A percentile compares a stretch with the other conserved stretches of the same genome.
Evolutionary conservation across 352 stramenopile species (phyloP).

Genomic region (Thalassiosira ordinaria): DNA sequence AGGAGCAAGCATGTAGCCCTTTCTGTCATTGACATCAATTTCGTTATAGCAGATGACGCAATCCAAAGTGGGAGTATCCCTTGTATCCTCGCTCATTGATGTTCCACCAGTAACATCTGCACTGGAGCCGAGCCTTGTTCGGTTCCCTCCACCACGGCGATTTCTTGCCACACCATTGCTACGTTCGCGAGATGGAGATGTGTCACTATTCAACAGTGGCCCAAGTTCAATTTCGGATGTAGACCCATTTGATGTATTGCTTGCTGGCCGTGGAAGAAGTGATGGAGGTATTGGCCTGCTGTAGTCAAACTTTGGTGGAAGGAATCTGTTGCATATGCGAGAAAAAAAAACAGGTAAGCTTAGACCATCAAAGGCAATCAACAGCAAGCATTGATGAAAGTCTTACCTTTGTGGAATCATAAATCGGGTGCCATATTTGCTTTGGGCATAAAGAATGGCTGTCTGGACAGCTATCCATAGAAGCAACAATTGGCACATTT

Average conservation of each 20-base stretch:
- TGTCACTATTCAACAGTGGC: conserved; percentile 51
- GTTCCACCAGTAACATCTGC: conserved; percentile 37
- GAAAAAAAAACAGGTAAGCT: neutral
- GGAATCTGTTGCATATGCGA: conserved; percentile 80
- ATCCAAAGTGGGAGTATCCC: conserved; percentile 66
- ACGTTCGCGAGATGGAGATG: conserved; percentile 35
- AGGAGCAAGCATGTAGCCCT: conserved; percentile 95
- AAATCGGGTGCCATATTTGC: conserved; percentile 92
- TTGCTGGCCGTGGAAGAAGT: conserved; percentile 60
- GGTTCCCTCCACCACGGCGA: conserved; percentile 51
- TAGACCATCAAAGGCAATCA: too few relatives aligned
- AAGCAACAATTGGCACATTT: conserved; percentile 83
- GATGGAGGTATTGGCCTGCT: conserved; percentile 86
- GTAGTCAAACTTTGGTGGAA: conserved; percentile 98
- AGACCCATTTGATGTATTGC: conserved; percentile 42
- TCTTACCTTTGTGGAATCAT: conserved; percentile 90
- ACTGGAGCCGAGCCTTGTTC: conserved; percentile 44
- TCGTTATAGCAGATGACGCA: conserved; percentile 89
- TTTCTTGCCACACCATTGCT: conserved; percentile 47
- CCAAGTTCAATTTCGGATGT: conserved; percentile 50
- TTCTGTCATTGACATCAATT: conserved; percentile 83
- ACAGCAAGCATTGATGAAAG: too few relatives aligned
- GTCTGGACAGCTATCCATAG: conserved; percentile 93
- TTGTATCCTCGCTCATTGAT: conserved; percentile 53
- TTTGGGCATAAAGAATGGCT: conserved; percentile 91